A percentile compares a stretch with the other conserved stretches of the same genome.
These are phyloP conservation scores for Tricholoma sp. DNA, from an alignment of 768 basidiomycete species.

Conservation along the genomic window DNA sequence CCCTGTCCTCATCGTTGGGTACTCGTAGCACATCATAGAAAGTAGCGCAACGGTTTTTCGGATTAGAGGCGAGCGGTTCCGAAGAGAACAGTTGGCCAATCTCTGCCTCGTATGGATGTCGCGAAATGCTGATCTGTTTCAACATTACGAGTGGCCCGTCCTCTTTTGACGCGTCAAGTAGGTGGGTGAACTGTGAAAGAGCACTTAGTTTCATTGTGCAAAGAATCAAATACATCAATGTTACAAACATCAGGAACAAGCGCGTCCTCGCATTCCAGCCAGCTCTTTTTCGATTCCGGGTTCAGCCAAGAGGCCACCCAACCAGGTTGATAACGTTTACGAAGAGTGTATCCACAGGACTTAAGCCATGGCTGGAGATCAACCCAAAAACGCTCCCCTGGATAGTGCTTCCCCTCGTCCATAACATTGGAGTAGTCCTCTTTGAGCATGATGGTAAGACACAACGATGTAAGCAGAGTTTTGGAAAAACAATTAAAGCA, in stretches of 20 bases:
- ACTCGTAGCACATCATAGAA: slow-evolving; percentile 18
- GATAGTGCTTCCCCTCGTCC: not conserved
- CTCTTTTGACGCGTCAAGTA: slow-evolving; percentile 24
- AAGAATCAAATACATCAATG: not conserved
- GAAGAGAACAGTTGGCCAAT: slow-evolving; percentile 21
- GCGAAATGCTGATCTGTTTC: slow-evolving; percentile 15
- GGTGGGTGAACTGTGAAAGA: not conserved
- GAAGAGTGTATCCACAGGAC: slow-evolving; percentile 19
- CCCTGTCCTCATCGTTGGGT: slow-evolving; percentile 11
- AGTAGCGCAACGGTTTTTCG: slow-evolving; percentile 24
- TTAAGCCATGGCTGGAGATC: slow-evolving; percentile 16
- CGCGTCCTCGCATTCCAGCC: slow-evolving; percentile 5
- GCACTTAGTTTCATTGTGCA: not conserved
- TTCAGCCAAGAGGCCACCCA: slow-evolving; percentile 22
- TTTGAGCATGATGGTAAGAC: not conserved
- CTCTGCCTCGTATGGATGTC: slow-evolving; percentile 21
- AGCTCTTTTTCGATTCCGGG: not conserved
- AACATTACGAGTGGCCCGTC: slow-evolving; percentile 23
- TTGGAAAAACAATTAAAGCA: no score
- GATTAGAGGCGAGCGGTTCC: slow-evolving; percentile 1
- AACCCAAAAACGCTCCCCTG: slow-evolving; percentile 14
- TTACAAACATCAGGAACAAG: not conserved
- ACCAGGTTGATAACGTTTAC: slow-evolving; percentile 17
- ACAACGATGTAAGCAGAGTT: not conserved
- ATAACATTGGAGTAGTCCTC: not conserved